Evolutionary conservation across 495 filamentous ascomycete genomes (phyloP).

Genomic region (Xylaria grammica): DNA sequence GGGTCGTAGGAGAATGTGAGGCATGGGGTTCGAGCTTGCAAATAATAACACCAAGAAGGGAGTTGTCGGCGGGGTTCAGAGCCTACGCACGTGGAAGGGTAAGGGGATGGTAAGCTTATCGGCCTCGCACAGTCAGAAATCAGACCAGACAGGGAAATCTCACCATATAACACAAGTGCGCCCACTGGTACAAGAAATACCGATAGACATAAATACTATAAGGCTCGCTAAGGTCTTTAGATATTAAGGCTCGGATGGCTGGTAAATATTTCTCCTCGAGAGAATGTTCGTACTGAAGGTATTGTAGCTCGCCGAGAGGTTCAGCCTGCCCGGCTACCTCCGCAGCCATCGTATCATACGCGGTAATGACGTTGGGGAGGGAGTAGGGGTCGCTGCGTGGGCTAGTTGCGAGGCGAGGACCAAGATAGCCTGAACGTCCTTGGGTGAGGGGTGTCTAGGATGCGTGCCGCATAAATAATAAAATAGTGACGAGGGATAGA

Average conservation of each 20-base stretch:
- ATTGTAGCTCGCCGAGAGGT: constrained; percentile 65
- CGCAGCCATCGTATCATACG: constrained; percentile 24
- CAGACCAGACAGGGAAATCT: constrained; percentile 7
- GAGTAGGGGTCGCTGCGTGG: background rate
- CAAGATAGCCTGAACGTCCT: background rate
- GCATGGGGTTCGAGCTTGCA: constrained; percentile 92
- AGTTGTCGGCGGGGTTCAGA: constrained; percentile 60
- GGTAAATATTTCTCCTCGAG: constrained; percentile 84
- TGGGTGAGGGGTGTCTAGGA: constrained; percentile 2
- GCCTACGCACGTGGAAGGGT: constrained; percentile 54
- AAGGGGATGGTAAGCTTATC: constrained; percentile 13
- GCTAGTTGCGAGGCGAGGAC: background rate
- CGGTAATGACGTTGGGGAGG: background rate
- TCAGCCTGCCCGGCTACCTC: constrained; percentile 33
- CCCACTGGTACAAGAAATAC: constrained; percentile 99
- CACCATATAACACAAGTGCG: constrained; percentile 92
- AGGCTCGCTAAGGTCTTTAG: constrained; percentile 95
- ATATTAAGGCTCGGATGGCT: constrained; percentile 90
- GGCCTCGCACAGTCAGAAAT: background rate
- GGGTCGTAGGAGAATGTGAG: constrained; percentile 68
- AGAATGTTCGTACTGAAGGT: constrained; percentile 79
- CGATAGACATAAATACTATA: constrained; percentile 99
- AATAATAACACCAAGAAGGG: constrained; percentile 85
- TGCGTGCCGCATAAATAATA: background rate
- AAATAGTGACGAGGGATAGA: background rate